Conservation (phyloP, 495 filamentous ascomycete species). For the Penicillium maclennaniae region DNA sequence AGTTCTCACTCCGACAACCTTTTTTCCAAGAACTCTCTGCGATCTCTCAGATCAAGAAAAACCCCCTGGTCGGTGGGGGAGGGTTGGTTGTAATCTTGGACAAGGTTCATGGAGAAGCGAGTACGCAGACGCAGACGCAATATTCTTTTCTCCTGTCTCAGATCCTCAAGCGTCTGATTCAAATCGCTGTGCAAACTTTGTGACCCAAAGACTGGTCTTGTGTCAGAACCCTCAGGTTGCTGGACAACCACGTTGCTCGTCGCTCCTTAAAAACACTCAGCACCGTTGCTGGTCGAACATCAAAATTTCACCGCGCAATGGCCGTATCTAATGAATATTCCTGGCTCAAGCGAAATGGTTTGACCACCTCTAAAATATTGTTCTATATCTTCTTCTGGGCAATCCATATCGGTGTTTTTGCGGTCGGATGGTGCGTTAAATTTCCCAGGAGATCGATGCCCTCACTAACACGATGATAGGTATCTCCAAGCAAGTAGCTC, state of each 20-base stretch:
- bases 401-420: constrained; percentile 76
- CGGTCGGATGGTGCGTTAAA: constrained; percentile 74
- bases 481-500: constrained; percentile 66
- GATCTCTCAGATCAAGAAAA: not conserved
- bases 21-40: not conserved
- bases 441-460: not conserved
- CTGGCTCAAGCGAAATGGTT: constrained; percentile 47
- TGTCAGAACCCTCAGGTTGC: constrained; percentile 16
- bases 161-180: not conserved
- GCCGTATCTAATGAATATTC: constrained; percentile 10
- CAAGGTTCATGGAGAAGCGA: constrained; percentile 24
- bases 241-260: constrained; percentile 24
- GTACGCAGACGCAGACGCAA: constrained; percentile 3
- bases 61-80: constrained; percentile 1
- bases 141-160: not conserved
- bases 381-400: constrained; percentile 89
- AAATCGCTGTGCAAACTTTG: not conserved
- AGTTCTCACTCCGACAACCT: not conserved
- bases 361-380: constrained; percentile 62
- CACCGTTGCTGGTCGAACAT: constrained; percentile 26
- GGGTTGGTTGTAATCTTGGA: not conserved
- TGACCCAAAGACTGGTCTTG: not conserved
- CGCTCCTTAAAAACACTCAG: constrained; percentile 17
- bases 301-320: constrained; percentile 10
- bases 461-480: constrained; percentile 46